Percentiles rank a stretch among this genome's conserved stretches.
Evolutionary conservation across 306 rosid genomes (phyloP).

Genomic region (Pachyrhizus erosus): DNA sequence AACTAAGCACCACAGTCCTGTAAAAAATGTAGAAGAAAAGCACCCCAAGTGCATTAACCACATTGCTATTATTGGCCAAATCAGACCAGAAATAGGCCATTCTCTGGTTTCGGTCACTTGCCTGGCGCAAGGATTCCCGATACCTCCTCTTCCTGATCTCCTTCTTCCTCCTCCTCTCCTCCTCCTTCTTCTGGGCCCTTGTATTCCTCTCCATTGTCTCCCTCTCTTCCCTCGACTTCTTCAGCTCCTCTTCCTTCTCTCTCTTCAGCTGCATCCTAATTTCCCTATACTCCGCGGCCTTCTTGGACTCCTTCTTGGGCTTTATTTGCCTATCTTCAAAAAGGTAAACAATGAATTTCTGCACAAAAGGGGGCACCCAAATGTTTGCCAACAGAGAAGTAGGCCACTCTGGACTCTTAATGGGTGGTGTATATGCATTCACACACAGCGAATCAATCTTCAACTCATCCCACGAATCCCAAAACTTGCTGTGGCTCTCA

Average conservation of each 20-base stretch:
- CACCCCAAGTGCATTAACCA: conserved; percentile 67
- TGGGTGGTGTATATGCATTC: conserved; percentile 82
- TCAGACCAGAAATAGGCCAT: conserved; percentile 66
- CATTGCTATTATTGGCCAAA: conserved; percentile 60
- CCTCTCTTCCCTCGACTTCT: conserved; percentile 56
- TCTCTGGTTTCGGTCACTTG: conserved; percentile 40
- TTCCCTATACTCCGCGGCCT: conserved; percentile 60
- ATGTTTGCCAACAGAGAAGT: conserved; percentile 57
- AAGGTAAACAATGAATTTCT: neutral
- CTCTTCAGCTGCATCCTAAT: conserved; percentile 69
- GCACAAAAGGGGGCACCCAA: conserved; percentile 28
- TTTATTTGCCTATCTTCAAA: neutral
- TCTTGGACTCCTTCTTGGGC: conserved; percentile 75
- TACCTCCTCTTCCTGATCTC: conserved; percentile 60
- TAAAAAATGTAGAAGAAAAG: conserved; percentile 79
- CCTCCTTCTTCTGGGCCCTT: conserved; percentile 63
- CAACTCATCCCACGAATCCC: conserved; percentile 77
- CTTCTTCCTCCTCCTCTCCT: conserved; percentile 60
- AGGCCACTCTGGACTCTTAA: conserved; percentile 75
- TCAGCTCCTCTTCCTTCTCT: conserved; percentile 60
- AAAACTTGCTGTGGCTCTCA: conserved; percentile 64
- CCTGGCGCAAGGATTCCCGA: conserved; percentile 54
- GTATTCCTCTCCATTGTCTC: conserved; percentile 59
- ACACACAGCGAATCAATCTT: conserved; percentile 69
- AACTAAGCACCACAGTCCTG: conserved; percentile 79